Percentiles rank a stretch among this genome's conserved stretches.
phyloP scores from a whole-genome alignment of 495 filamentous ascomycete species.

The Aspergillus panamensis region DNA sequence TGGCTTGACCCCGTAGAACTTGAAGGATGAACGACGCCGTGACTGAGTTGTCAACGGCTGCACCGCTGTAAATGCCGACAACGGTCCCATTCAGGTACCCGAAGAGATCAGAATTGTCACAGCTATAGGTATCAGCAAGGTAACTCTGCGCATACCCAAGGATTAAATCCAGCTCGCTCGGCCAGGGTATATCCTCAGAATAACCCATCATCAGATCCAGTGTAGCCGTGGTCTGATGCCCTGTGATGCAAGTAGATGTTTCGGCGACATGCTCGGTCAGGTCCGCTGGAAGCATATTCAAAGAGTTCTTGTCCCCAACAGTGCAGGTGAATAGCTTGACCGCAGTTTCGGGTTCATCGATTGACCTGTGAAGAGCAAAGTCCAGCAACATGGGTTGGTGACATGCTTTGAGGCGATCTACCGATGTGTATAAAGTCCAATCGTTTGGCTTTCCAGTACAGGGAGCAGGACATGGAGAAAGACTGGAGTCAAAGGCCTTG shows the following conservation, averaged over 20 bases:
- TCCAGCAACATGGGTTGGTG: constrained; percentile 9
- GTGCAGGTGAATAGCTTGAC: constrained; percentile 9
- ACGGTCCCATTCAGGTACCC: not conserved
- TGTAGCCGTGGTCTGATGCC: not conserved
- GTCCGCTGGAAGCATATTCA: not conserved
- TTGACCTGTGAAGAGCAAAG: not conserved
- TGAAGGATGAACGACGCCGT: not conserved
- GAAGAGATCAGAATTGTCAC: constrained; percentile 1
- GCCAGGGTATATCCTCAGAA: not conserved
- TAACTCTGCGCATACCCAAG: not conserved
- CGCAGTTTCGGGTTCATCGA: not conserved
- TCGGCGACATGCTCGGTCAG: not conserved
- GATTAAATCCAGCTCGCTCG: not conserved
- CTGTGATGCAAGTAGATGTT: not conserved
- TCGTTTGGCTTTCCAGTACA: constrained; percentile 6
- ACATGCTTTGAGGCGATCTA: constrained; percentile 3
- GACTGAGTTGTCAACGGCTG: not conserved
- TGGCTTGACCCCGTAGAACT: not conserved
- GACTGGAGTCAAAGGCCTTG: not conserved
- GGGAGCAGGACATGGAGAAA: constrained; percentile 6
- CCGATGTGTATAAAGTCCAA: constrained; percentile 10
- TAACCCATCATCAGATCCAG: not conserved
- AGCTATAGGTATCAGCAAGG: not conserved
- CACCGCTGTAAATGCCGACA: constrained; percentile 9
- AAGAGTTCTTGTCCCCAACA: not conserved